These are phyloP conservation scores for Xylaria flabelliformis DNA, from an alignment of 495 filamentous ascomycete genomes.

Conservation along the genomic window DNA sequence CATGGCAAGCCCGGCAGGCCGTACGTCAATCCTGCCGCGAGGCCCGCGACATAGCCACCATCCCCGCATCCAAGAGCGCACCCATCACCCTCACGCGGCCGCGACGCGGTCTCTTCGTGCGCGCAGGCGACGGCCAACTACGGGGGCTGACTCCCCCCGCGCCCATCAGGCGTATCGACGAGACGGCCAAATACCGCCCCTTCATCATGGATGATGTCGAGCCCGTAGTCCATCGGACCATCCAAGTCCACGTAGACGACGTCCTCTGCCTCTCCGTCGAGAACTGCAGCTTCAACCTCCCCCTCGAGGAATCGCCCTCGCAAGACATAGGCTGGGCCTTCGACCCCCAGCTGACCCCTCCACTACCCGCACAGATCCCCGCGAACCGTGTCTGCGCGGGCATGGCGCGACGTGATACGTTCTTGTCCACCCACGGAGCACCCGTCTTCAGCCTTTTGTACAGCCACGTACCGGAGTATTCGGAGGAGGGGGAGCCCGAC, in stretches of 20 bases:
- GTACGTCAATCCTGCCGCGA: constrained; percentile 35
- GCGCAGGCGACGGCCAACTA: constrained; percentile 34
- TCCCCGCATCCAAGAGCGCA: constrained; percentile 20
- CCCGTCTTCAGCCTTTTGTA: constrained; percentile 6
- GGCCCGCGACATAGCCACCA: constrained; percentile 27
- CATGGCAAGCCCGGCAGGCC: constrained; percentile 31
- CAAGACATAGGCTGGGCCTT: constrained; percentile 35
- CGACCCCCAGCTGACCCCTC: constrained; percentile 36
- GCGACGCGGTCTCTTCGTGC: constrained; percentile 33
- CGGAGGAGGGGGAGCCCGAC: background rate
- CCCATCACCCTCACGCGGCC: constrained; percentile 36
- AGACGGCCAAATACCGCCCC: no score
- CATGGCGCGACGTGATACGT: constrained; percentile 14
- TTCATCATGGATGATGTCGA: background rate
- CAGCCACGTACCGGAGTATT: constrained; percentile 7
- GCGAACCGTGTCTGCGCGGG: constrained; percentile 25
- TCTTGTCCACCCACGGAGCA: background rate
- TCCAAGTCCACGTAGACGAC: constrained; percentile 30
- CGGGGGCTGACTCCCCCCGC: background rate
- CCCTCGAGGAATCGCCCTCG: constrained; percentile 29
- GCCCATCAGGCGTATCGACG: no score
- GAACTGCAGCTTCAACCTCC: constrained; percentile 44
- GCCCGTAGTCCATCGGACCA: constrained; percentile 28
- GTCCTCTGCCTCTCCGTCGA: constrained; percentile 36
- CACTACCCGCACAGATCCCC: constrained; percentile 23